Conservation (phyloP, 2,329 filamentous ascomycete genomes). For the Apiospora pterosperma region DNA sequence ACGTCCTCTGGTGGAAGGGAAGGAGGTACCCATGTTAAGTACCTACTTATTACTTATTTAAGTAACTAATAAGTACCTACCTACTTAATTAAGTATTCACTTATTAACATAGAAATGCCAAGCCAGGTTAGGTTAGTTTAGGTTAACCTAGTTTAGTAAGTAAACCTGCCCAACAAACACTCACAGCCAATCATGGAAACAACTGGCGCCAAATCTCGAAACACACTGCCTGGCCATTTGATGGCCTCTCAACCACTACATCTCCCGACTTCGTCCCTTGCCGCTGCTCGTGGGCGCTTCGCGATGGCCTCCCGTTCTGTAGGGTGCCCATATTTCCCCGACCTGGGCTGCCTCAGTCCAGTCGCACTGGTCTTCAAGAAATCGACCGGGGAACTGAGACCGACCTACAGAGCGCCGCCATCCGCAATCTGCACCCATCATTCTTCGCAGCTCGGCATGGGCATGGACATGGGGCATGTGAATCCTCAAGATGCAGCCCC, state of each 20-base stretch:
- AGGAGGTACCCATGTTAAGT: too few species aligned
- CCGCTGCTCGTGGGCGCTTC: neutral
- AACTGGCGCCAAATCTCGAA: conserved; percentile 1
- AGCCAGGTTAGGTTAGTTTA: too few species aligned
- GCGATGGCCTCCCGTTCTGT: conserved; percentile 6
- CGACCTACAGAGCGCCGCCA: neutral
- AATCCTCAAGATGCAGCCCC: neutral
- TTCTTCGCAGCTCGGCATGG: neutral
- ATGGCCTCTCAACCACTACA: conserved; percentile 4
- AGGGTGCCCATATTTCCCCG: neutral
- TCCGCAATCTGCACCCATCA: neutral
- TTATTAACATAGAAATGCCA: too few species aligned
- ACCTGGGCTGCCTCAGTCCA: conserved; percentile 3
- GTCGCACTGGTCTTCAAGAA: neutral
- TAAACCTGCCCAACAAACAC: neutral
- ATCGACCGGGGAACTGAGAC: neutral
- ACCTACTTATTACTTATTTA: too few species aligned
- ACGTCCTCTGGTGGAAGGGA: too few species aligned
- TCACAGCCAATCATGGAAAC: neutral
- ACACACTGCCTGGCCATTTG: neutral
- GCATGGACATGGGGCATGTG: neutral
- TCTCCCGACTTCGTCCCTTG: neutral
- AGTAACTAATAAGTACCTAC: too few species aligned
- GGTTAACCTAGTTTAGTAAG: too few species aligned
- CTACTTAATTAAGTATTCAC: too few species aligned